Base-by-base conservation (phyloP, 1,139 yeast species). In the Kluyveromyces sp. region DNA sequence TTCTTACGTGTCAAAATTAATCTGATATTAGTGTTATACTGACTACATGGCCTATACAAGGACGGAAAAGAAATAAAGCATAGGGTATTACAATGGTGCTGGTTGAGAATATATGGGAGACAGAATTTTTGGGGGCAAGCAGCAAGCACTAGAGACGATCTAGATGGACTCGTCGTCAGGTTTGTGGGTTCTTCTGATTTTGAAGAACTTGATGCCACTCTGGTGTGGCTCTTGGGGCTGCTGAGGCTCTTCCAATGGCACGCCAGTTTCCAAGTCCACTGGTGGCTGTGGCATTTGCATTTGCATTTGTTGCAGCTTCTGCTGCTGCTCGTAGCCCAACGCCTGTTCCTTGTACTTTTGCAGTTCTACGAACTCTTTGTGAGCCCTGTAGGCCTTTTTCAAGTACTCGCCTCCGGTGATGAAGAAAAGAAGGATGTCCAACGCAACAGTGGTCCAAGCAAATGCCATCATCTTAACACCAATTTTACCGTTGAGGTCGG, bases 151-250 rank as follows among this genome's bases (percentile, higher is more conserved):
- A 16, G 4, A 19, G 29, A 13, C 6, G 19, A 17, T 20, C 63
- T 68, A 78, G 46, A 77, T 80, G 47, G 82, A 77, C 58, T 79
- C 85, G 48, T 77, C 82, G 54, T 77, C 82, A 36, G 73, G 70
- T 55, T 75, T 73, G 63, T 78, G 78, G 38, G 61, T 58, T 70
- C 87, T 80, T 68, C 81, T 80, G 49, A 83, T 80, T 59, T 80
- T 81, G 71, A 83, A 83, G 67, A 83, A 83, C 65, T 85, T 79
- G 56, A 83, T 82, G 44, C 89, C 92, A 40, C 83, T 80, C 53
- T 75, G 77, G 42, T 60, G 61, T n/a, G 54, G 52, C 43, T 58
- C 55, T 26, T 48, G 56, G 26, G 26, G 8, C 31, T 58, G 52
- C 34, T 54, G 54, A 32, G 58, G 54, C 25, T 52, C 58, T 17